Evolutionary conservation across 202 grass and related monocot species (phyloP).

Genomic region (Hordeum pubiflorum): DNA sequence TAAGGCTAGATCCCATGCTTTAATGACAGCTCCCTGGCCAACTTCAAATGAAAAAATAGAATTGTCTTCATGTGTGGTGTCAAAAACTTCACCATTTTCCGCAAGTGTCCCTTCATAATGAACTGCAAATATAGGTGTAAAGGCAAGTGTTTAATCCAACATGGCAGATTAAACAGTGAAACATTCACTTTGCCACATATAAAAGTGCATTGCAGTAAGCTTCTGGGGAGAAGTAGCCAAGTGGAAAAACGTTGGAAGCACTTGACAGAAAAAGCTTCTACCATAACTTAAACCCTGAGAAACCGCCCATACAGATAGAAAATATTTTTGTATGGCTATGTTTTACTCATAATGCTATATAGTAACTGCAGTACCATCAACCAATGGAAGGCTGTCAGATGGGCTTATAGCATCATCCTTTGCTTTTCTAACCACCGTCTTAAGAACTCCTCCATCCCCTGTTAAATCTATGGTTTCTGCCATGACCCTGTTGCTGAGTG

Average conservation of each 20-base stretch:
- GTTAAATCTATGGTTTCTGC: conserved; percentile 71
- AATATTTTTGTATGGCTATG: background rate
- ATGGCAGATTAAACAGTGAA: background rate
- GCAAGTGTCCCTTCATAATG: conserved; percentile 89
- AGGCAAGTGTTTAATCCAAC: background rate
- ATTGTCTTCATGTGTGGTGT: conserved; percentile 96
- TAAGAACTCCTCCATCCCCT: conserved; percentile 81
- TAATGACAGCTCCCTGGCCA: conserved; percentile 78
- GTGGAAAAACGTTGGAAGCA: background rate
- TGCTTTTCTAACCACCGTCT: conserved; percentile 62
- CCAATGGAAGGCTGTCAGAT: conserved; percentile 67
- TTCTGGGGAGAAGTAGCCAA: background rate
- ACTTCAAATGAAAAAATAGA: conserved; percentile 91
- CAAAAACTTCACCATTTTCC: conserved; percentile 86
- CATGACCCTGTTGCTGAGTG: conserved; percentile 32
- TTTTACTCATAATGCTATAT: background rate
- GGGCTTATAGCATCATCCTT: conserved; percentile 73
- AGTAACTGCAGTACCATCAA: conserved; percentile 63
- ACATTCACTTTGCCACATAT: background rate
- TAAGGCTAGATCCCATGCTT: conserved; percentile 89
- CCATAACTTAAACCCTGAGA: background rate
- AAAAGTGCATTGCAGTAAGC: background rate
- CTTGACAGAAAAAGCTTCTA: background rate
- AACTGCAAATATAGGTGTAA: conserved; percentile 41
- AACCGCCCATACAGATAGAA: background rate